Evolutionary conservation across 352 stramenopile genomes (phyloP).

Genomic region (Globisporangium megalacanthum): DNA sequence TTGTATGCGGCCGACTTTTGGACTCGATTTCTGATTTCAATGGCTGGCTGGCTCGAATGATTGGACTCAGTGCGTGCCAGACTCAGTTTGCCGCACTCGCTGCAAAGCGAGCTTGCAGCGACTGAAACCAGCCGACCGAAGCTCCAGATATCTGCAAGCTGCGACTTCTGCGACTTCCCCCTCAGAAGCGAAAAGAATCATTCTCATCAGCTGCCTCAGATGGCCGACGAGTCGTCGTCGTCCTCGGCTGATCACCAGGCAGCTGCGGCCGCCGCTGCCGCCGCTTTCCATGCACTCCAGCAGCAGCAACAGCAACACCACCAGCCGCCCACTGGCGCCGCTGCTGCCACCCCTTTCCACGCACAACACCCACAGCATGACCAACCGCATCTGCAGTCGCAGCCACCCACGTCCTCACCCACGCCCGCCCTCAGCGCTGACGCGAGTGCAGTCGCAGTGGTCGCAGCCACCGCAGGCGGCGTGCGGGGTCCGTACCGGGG

Average conservation of each 20-base stretch:
- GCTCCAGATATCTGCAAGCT: no score
- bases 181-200: no score
- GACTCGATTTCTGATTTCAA: neutral
- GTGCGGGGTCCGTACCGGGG: conserved; percentile 36
- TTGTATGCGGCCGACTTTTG: no score
- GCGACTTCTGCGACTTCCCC: no score
- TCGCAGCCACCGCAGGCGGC: neutral
- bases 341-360: conserved; percentile 1
- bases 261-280: neutral
- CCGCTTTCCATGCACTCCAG: conserved; percentile 6
- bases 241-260: no score
- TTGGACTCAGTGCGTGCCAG: neutral
- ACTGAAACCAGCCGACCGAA: no score
- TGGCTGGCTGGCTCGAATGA: neutral
- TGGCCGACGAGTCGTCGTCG: conserved; percentile 1
- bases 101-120: no score
- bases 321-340: neutral
- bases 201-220: neutral
- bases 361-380: conserved; percentile 1
- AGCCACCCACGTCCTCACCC: neutral
- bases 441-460: conserved; percentile 7
- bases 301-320: neutral
- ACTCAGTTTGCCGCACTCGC: no score
- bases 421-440: conserved; percentile 18
- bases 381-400: neutral